Evolutionary conservation across 495 filamentous ascomycete species (phyloP).

Genomic region (Podospora anserina): DNA sequence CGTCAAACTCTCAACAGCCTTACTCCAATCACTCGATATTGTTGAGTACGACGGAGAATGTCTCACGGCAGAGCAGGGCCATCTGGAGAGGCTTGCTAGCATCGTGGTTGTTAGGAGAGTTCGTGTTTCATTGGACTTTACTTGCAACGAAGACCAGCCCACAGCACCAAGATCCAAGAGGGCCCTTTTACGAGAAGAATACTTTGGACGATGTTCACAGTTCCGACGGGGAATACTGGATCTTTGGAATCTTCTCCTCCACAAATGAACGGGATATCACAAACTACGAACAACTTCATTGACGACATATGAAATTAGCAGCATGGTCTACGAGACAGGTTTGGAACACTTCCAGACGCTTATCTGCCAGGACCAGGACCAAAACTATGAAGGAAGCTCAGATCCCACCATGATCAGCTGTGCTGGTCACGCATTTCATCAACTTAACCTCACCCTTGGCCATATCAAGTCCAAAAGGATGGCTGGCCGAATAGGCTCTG

Average conservation of each 20-base stretch:
- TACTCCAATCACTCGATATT: background rate
- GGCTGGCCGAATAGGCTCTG: background rate
- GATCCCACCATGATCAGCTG: background rate
- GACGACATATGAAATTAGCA: conserved; percentile 19
- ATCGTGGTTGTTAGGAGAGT: background rate
- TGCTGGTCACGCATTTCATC: background rate
- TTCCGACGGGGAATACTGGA: too few species aligned
- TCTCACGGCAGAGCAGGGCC: background rate
- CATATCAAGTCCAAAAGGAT: background rate
- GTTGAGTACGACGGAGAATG: background rate
- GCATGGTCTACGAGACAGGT: conserved; percentile 24
- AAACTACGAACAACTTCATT: background rate
- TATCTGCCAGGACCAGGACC: conserved; percentile 16
- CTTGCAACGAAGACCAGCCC: background rate
- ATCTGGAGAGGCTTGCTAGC: background rate
- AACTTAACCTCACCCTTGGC: background rate
- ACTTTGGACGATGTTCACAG: too few species aligned
- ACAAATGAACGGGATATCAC: background rate
- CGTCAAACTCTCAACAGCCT: background rate
- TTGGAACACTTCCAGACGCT: conserved; percentile 21
- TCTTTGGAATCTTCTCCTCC: too few species aligned
- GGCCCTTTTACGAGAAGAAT: too few species aligned
- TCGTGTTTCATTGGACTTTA: background rate
- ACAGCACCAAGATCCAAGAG: too few species aligned
- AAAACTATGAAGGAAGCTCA: conserved; percentile 7